Evolutionary conservation across 164 flowering plant species (phyloP).

Genomic region (Berberis thunbergii): DNA sequence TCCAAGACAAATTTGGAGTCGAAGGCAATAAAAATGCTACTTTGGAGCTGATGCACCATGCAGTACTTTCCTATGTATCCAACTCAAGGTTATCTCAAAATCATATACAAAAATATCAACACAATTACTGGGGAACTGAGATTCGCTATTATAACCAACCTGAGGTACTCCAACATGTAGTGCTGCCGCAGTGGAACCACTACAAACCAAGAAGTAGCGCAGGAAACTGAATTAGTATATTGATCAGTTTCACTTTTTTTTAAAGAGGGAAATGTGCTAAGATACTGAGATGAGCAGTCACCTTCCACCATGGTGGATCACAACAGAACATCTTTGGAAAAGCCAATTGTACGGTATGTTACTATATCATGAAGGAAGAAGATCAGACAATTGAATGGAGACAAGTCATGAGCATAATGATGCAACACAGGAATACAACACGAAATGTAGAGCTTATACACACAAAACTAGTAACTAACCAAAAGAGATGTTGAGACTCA

Average conservation of each 20-base stretch:
- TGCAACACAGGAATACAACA: not conserved
- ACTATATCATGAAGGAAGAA: constrained; percentile 21
- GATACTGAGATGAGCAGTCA: constrained; percentile 12
- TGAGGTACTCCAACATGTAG: constrained; percentile 79
- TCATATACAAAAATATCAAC: not conserved
- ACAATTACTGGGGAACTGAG: not conserved
- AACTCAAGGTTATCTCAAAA: not conserved
- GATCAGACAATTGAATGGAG: not conserved
- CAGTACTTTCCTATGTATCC: too few species aligned
- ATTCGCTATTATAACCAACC: constrained; percentile 26
- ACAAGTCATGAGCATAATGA: not conserved
- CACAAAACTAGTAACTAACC: too few species aligned
- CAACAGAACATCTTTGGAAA: constrained; percentile 67
- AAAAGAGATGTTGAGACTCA: too few species aligned
- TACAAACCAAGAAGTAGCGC: constrained; percentile 2
- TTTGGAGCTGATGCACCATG: too few species aligned
- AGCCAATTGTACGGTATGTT: constrained; percentile 76
- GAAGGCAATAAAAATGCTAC: too few species aligned
- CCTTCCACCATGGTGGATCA: constrained; percentile 97
- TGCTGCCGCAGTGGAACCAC: constrained; percentile 97
- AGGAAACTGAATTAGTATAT: constrained; percentile 3
- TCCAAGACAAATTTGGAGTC: too few species aligned
- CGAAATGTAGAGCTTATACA: not conserved
- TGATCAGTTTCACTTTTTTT: not conserved
- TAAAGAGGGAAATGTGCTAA: not conserved